A percentile compares a stretch with the other conserved stretches of the same genome.
phyloP scores from a whole-genome alignment of 768 basidiomycete species.

The Pholiota molesta region DNA sequence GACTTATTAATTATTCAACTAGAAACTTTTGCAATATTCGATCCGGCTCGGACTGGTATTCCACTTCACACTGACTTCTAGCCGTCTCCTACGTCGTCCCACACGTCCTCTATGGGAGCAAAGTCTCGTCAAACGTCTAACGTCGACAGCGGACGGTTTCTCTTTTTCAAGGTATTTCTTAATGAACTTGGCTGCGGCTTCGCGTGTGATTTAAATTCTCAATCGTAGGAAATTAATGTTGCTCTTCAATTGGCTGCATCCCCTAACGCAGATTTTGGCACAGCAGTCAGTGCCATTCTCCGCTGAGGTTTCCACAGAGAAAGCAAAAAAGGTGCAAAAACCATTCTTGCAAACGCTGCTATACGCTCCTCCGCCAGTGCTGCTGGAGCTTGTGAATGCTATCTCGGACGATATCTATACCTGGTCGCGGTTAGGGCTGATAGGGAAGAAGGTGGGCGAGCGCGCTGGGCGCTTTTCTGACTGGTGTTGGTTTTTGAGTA shows the following conservation, averaged over 20 bases:
- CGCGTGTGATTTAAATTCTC: slow-evolving; percentile 6
- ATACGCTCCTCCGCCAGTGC: slow-evolving; percentile 80
- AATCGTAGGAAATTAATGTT: slow-evolving; percentile 73
- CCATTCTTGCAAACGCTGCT: slow-evolving; percentile 77
- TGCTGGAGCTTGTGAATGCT: slow-evolving; percentile 77
- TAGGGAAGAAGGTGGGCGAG: slow-evolving; percentile 65
- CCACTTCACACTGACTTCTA: slow-evolving; percentile 55
- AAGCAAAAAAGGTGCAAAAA: slow-evolving; percentile 42
- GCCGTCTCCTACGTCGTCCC: slow-evolving; percentile 48
- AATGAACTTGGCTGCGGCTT: neutral
- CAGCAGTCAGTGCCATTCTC: slow-evolving; percentile 72
- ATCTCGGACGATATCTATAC: slow-evolving; percentile 81
- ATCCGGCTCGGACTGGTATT: slow-evolving; percentile 75
- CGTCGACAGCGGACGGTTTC: slow-evolving; percentile 64
- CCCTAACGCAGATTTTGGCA: slow-evolving; percentile 69
- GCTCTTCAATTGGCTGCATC: slow-evolving; percentile 84
- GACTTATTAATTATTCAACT: neutral
- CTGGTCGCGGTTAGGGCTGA: slow-evolving; percentile 69
- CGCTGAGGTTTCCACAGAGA: slow-evolving; percentile 40
- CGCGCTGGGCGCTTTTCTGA: slow-evolving; percentile 77
- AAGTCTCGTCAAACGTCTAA: slow-evolving; percentile 60
- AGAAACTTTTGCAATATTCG: slow-evolving; percentile 91
- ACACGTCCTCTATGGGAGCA: slow-evolving; percentile 55
- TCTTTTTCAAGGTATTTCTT: slow-evolving; percentile 69
- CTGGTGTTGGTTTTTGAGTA: slow-evolving; percentile 86